Evolutionary conservation across 495 filamentous ascomycete species (phyloP), one percentile per base, ranked within the genome.

Genomic region (Gamarada debralockiae): DNA sequence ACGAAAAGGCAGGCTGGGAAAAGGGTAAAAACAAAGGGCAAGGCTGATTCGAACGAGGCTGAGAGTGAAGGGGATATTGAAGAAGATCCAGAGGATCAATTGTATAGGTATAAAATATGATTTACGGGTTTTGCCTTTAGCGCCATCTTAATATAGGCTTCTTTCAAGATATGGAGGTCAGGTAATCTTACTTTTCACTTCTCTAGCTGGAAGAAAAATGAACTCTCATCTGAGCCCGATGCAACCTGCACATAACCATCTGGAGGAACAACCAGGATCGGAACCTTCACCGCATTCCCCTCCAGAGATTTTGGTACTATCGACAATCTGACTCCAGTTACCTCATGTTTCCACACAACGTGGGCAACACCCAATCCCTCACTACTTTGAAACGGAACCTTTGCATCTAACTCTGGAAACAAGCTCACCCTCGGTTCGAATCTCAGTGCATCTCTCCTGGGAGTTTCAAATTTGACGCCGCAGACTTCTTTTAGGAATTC

Each of bases 401-500:
- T 31, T 13, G 31, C 48, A 3, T 50, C 31, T 6, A 50, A 22
- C 10, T 50, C 34, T 5, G 29, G 31, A 40, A 37, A 50, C 34
- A 50, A 50, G 4, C 6, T 18, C 3, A 50, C 34, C 12, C 34
- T 10, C 18, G 48, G 48, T 24, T 50, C 12, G 14, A 37, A 50
- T 2, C 14, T 12, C 13, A 50, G 12, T 12, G 23, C 27, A 12
- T 20, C 45, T 21, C 42, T 14, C 9, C 22, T n/a, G 8, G 31
- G 31, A 37, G 3, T 33, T 3, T 14, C 13, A 10, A 33, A 10
- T 13, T 25, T 3, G 22, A 50, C 31, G 15, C 48, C 48, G 22
- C n/a, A 27, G 3, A 50, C 48, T 25, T 50, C 48, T n/a, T 14
- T 33, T 33, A 50, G 23, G 18, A 38, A 50, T 20, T 50, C 48